Evolutionary conservation across 2,329 filamentous ascomycete species (phyloP).

Genomic region (Madurella fahalii): DNA sequence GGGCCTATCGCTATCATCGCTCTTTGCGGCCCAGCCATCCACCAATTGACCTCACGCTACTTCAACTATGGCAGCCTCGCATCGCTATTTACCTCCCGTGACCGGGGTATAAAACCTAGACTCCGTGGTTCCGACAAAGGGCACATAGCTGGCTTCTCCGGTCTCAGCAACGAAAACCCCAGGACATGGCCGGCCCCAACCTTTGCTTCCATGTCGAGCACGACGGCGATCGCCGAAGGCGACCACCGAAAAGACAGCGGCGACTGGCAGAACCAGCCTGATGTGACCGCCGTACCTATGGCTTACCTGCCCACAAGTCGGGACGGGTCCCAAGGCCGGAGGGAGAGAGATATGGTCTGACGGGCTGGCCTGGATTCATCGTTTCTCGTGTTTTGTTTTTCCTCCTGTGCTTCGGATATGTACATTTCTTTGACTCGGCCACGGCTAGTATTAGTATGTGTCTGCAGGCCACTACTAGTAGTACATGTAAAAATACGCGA

Average conservation of each 20-base stretch:
- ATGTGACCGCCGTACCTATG: neutral
- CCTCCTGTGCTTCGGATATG: too few species aligned
- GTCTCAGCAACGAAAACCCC: neutral
- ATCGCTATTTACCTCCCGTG: neutral
- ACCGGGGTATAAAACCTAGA: neutral
- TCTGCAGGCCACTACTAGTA: too few species aligned
- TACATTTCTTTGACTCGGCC: too few species aligned
- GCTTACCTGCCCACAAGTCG: neutral
- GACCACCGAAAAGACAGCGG: neutral
- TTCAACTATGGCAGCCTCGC: neutral
- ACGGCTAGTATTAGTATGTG: too few species aligned
- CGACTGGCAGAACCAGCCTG: neutral
- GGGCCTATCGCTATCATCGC: neutral
- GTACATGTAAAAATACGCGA: too few species aligned
- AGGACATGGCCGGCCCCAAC: neutral
- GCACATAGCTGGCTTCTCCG: neutral
- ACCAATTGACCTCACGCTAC: neutral
- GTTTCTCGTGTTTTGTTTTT: too few species aligned
- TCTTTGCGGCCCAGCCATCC: neutral
- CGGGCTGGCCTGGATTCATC: neutral
- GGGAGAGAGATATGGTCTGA: neutral
- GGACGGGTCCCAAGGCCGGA: neutral
- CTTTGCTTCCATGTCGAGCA: neutral
- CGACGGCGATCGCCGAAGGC: neutral
- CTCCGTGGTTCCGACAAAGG: neutral